Base-by-base conservation (phyloP, 257 asterid genomes). In the Nicotiana obtusifolia region DNA sequence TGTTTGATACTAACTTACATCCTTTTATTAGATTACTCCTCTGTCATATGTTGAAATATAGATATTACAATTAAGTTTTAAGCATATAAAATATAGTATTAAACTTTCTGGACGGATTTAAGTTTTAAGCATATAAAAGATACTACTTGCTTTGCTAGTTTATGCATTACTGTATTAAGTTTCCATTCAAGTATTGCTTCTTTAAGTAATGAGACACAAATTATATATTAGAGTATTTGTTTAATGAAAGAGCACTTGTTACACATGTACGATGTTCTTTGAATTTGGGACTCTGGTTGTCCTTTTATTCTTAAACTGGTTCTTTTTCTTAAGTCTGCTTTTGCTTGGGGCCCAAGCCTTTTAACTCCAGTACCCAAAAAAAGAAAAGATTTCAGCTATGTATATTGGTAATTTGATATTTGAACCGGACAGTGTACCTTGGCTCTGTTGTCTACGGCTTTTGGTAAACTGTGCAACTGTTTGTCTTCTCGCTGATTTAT, bases 321-420 rank as follows among this genome's bases (percentile, higher is more conserved):
- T 41, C 49, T 41, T 65, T 65, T 78, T 7, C 30, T 13, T 10
- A n/a, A 41, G 54, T n/a, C 53, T 35, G 49, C 6, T 84, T 41
- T 83, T 86, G 64, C 92, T 89, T 90, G 79, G 83, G 75, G 86
- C 86, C 44, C 89, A 89, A 87, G 91, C 84, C 82, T 81, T 84
- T 33, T 22, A 15, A 41, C 3, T 9, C 41, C n/a, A 61, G 4
- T 19, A 67, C 37, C 22, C 49, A 9, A 17, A 66, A 31, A 31
- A 8, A 17, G 26, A 66, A 31, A 31, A 16, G 14, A 31, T 8
- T 2, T 7, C 11, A 30, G 15, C 37, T 26, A 17, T 14, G 47
- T 30, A 30, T 9, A 60, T 24, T 56, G 31, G 37, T 8, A 22
- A 24, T 76, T 52, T 49, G 47, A 47, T 52, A 28, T 28, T 64